Conservation (phyloP, 2,329 filamentous ascomycete species). For the Zasmidium cellare region DNA sequence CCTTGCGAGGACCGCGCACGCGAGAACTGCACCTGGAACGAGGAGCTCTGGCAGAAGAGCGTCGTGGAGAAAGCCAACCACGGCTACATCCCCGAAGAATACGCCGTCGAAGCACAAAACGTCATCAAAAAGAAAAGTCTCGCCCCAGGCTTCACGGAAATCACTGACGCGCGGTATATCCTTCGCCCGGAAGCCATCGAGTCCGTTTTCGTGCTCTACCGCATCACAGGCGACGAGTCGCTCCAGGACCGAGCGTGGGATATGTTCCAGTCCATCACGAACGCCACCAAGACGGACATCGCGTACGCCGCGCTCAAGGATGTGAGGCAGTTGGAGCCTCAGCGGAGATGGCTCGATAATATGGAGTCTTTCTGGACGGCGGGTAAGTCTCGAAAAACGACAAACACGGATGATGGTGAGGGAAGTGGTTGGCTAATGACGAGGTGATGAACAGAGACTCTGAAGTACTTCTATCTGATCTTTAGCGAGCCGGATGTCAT, state of each 20-base stretch:
- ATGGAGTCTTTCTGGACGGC: conserved; percentile 71
- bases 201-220: conserved; percentile 75
- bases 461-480: conserved; percentile 67
- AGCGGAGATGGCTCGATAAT: conserved; percentile 49
- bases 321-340: conserved; percentile 54
- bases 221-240: conserved; percentile 65
- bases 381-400: background rate
- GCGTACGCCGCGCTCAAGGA: conserved; percentile 68
- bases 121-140: conserved; percentile 48
- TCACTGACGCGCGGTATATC: conserved; percentile 62
- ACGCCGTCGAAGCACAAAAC: conserved; percentile 18
- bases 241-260: conserved; percentile 72
- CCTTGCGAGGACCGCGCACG: conserved; percentile 44
- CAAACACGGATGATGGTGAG: too few species aligned
- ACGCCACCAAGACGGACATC: conserved; percentile 60
- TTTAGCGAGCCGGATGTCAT: conserved; percentile 61
- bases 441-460: conserved; percentile 61
- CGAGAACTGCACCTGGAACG: conserved; percentile 26
- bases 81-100: conserved; percentile 13
- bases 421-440: too few species aligned
- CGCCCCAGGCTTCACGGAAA: conserved; percentile 57
- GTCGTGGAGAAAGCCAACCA: conserved; percentile 36
- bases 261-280: conserved; percentile 69
- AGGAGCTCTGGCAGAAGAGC: conserved; percentile 44
- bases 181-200: conserved; percentile 80